These are phyloP conservation scores for Polygonum maritimum DNA, from an alignment of 148 eudicot genomes.

Conservation along the genomic window DNA sequence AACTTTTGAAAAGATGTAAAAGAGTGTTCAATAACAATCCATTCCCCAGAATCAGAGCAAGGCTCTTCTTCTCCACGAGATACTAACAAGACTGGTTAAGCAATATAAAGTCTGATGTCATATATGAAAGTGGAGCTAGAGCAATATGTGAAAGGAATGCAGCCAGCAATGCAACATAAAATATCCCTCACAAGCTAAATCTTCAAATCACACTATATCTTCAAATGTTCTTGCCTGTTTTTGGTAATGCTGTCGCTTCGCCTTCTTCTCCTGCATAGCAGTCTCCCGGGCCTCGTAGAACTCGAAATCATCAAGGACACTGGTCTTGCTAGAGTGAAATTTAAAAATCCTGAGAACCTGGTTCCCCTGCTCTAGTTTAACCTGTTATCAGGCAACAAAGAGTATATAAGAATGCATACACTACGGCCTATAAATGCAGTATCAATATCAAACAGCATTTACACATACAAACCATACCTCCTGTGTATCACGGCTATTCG, in stretches of 20 bases:
- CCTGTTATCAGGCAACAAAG: slow-evolving; percentile 22
- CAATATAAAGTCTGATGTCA: not conserved
- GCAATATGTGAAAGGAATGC: not conserved
- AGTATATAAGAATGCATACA: not conserved
- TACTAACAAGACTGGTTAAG: too few species aligned
- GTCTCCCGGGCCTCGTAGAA: slow-evolving; percentile 71
- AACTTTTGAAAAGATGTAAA: too few species aligned
- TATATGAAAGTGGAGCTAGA: not conserved
- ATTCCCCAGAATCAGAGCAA: too few species aligned
- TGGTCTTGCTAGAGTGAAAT: slow-evolving; percentile 40
- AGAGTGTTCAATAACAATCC: too few species aligned
- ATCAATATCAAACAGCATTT: not conserved
- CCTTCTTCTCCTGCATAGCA: slow-evolving; percentile 65
- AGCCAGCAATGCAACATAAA: not conserved
- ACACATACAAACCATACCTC: slow-evolving; percentile 32
- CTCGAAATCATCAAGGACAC: slow-evolving; percentile 65
- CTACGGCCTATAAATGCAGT: too few species aligned
- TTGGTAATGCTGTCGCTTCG: slow-evolving; percentile 51
- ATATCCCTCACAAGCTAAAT: not conserved
- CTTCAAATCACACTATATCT: not conserved
- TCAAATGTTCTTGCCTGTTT: slow-evolving; percentile 30
- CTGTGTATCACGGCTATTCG: slow-evolving; percentile 85
- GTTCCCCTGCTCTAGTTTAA: slow-evolving; percentile 61
- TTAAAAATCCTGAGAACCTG: slow-evolving; percentile 63
- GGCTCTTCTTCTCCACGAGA: too few species aligned